Conservation (phyloP, 1,284 basidiomycete species). For the Pulchroboletus neoregius region DNA sequence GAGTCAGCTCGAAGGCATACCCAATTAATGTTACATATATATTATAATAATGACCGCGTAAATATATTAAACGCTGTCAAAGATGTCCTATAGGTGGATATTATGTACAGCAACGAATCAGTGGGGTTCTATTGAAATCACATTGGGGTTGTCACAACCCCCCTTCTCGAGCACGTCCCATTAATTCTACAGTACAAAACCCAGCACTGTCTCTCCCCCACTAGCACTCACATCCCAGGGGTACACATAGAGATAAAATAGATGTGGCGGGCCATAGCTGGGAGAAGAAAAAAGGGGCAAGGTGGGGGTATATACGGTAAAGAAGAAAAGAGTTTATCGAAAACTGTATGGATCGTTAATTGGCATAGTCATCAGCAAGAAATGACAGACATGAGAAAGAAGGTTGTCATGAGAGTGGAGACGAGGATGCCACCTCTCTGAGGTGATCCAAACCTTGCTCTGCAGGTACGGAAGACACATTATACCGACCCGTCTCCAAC, state of each 20-base stretch:
- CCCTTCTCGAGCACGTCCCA: conserved; percentile 9
- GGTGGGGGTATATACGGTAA: conserved; percentile 22
- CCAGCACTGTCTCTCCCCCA: conserved; percentile 8
- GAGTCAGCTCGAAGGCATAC: too few species aligned
- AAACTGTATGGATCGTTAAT: conserved; percentile 7
- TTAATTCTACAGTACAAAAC: conserved; percentile 19
- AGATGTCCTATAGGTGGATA: too few species aligned
- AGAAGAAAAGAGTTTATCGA: too few species aligned
- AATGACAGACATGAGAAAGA: conserved; percentile 8
- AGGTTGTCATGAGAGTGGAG: conserved; percentile 12
- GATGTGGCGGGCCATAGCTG: conserved; percentile 17
- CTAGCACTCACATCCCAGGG: conserved; percentile 12
- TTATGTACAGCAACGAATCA: too few species aligned
- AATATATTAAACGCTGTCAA: too few species aligned
- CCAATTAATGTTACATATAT: too few species aligned
- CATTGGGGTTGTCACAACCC: not conserved
- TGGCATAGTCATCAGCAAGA: not conserved
- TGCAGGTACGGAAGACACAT: not conserved
- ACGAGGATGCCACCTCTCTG: not conserved
- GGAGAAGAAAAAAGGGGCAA: not conserved
- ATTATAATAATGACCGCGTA: too few species aligned
- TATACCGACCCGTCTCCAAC: conserved; percentile 12
- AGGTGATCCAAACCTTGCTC: conserved; percentile 3
- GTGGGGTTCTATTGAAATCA: not conserved
- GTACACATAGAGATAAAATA: conserved; percentile 19